Evolutionary conservation across 495 filamentous ascomycete species (phyloP).

Genomic region (Daldinia grandis): DNA sequence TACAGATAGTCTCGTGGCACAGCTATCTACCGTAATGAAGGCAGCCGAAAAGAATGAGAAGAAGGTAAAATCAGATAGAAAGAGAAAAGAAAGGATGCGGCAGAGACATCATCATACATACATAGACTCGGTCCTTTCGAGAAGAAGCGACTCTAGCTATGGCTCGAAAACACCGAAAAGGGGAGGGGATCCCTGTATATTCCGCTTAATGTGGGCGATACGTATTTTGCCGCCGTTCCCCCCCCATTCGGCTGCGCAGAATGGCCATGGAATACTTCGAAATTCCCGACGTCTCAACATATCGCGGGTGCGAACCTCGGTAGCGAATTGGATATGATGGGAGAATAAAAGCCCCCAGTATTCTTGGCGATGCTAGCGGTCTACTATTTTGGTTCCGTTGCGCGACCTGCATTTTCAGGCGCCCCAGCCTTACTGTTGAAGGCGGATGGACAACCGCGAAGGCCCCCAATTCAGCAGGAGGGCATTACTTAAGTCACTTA

Average conservation of each 20-base stretch:
- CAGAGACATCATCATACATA: constrained; percentile 44
- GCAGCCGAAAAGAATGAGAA: constrained; percentile 12
- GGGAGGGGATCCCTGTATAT: constrained; percentile 30
- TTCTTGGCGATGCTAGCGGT: constrained; percentile 36
- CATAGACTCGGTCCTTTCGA: constrained; percentile 43
- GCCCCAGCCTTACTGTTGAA: constrained; percentile 34
- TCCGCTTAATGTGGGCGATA: constrained; percentile 44
- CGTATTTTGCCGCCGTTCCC: constrained; percentile 45
- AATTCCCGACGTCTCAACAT: constrained; percentile 30
- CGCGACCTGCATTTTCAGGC: constrained; percentile 24
- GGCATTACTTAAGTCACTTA: constrained; percentile 16
- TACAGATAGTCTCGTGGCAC: constrained; percentile 41
- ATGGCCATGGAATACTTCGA: constrained; percentile 35
- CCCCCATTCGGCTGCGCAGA: constrained; percentile 41
- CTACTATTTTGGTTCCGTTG: constrained; percentile 31
- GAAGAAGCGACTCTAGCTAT: constrained; percentile 28
- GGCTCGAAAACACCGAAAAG: constrained; percentile 37
- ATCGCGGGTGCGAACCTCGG: constrained; percentile 38
- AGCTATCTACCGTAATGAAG: constrained; percentile 30
- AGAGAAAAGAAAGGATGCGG: constrained; percentile 29
- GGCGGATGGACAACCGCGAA: constrained; percentile 24
- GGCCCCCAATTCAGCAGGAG: constrained; percentile 30
- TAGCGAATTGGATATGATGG: constrained; percentile 39
- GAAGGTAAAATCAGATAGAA: neutral
- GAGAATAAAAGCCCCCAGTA: constrained; percentile 33